Conservation (phyloP, 2,329 filamentous ascomycete species). For the Plenodomus lindquistii region DNA sequence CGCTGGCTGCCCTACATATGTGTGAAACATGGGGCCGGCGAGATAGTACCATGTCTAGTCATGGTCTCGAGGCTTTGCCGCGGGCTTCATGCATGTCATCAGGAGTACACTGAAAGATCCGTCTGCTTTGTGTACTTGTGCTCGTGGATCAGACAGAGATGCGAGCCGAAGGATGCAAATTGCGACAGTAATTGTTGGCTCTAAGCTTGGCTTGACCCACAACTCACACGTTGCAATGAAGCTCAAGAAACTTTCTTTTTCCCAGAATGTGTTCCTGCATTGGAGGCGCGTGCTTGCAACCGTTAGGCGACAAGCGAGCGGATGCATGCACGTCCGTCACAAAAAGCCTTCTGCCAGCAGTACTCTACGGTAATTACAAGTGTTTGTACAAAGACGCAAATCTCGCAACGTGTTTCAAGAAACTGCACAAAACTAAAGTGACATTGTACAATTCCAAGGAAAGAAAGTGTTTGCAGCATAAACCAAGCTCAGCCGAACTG, state of each 20-base stretch:
- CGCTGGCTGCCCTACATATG: background rate
- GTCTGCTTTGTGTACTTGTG: background rate
- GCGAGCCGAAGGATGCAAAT: background rate
- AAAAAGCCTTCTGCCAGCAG: background rate
- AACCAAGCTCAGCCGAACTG: too few species aligned
- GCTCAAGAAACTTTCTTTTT: background rate
- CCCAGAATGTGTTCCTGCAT: background rate
- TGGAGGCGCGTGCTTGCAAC: background rate
- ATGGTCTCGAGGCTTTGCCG: background rate
- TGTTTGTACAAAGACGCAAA: background rate
- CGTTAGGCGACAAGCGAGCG: background rate
- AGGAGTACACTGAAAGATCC: background rate
- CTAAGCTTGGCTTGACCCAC: background rate
- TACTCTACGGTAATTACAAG: too few species aligned
- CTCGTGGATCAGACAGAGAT: background rate
- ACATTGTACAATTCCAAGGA: too few species aligned
- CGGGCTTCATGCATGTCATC: background rate
- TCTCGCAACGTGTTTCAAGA: background rate
- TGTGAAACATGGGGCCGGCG: background rate
- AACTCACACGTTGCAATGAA: background rate
- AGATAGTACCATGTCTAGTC: background rate
- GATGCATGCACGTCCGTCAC: slow-evolving; percentile 2
- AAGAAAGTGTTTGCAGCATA: too few species aligned
- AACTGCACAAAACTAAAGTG: background rate
- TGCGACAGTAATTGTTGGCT: background rate